Evolutionary conservation across 2,329 filamentous ascomycete genomes (phyloP).

Genomic region (Colletotrichum orchidophilum): DNA sequence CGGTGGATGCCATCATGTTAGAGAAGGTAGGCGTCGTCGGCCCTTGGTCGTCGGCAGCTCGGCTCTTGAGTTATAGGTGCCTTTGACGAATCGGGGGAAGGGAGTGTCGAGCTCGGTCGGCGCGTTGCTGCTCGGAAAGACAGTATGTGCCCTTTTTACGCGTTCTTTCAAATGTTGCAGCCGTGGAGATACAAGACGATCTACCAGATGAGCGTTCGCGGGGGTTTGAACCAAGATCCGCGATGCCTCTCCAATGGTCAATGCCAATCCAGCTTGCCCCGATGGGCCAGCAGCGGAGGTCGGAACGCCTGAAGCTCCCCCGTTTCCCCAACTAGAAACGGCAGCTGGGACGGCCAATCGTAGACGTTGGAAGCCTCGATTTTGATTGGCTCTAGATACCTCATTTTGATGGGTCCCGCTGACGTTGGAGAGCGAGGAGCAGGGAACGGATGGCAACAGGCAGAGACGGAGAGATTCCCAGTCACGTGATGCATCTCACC

Average conservation of each 20-base stretch:
- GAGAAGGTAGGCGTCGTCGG: slow-evolving; percentile 37
- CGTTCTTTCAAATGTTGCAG: background rate
- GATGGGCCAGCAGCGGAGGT: slow-evolving; percentile 1
- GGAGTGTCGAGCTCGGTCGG: background rate
- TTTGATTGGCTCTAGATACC: slow-evolving; percentile 7
- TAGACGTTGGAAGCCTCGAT: background rate
- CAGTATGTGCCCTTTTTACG: background rate
- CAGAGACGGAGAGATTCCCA: background rate
- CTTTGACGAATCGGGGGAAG: background rate
- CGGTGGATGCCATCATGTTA: slow-evolving; percentile 47
- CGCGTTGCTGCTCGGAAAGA: background rate
- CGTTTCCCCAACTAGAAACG: slow-evolving; percentile 17
- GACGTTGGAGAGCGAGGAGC: background rate
- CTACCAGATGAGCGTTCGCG: slow-evolving; percentile 2
- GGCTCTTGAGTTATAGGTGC: slow-evolving; percentile 12
- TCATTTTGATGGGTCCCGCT: background rate
- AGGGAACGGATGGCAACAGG: background rate
- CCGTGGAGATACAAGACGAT: background rate
- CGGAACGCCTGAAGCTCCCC: slow-evolving; percentile 17
- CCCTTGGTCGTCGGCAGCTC: slow-evolving; percentile 11
- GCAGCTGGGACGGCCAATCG: slow-evolving; percentile 6
- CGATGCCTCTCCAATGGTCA: slow-evolving; percentile 27
- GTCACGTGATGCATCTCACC: slow-evolving; percentile 12
- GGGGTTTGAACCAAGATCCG: slow-evolving; percentile 7
- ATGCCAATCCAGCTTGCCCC: slow-evolving; percentile 8